phyloP scores from a whole-genome alignment of 2,329 filamentous ascomycete genomes.

The Colletotrichum limetticola region DNA sequence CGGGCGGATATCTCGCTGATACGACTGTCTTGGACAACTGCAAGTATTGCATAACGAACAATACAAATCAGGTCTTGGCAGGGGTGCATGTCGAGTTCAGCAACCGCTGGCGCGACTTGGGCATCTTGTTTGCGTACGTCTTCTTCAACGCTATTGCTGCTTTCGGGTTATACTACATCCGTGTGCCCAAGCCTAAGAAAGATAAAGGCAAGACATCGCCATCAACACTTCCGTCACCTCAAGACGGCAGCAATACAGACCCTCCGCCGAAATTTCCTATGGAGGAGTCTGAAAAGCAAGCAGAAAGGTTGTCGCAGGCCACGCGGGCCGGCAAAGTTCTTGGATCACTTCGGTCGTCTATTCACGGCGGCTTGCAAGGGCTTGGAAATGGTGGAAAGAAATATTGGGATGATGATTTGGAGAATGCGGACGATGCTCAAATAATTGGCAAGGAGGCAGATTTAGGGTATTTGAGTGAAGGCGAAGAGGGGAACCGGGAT shows the following conservation, averaged over 20 bases:
- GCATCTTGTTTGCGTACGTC: constrained; percentile 65
- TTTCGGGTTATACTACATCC: constrained; percentile 63
- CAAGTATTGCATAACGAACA: constrained; percentile 20
- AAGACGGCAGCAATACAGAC: background rate
- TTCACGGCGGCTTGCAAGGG: background rate
- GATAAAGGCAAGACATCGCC: constrained; percentile 14
- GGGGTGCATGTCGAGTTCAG: constrained; percentile 54
- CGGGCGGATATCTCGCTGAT: constrained; percentile 62
- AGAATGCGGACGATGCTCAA: background rate
- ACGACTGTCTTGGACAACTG: constrained; percentile 45
- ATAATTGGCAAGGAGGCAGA: background rate
- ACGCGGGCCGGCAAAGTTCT: background rate
- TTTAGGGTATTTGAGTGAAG: background rate
- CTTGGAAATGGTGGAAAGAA: background rate
- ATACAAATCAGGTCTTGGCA: constrained; percentile 27
- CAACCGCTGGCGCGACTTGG: constrained; percentile 67
- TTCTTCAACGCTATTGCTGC: constrained; percentile 65
- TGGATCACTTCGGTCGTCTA: constrained; percentile 11
- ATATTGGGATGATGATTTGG: constrained; percentile 21
- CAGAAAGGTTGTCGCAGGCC: background rate
- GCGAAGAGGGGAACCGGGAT: constrained; percentile 1
- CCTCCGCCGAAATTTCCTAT: background rate
- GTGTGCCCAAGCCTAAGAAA: constrained; percentile 54
- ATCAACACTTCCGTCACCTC: background rate
- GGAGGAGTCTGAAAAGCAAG: background rate